A percentile compares a stretch with the other conserved stretches of the same genome.
Conservation (phyloP, 768 basidiomycete genomes). For the Dacryopinax primogenitus region DNA sequence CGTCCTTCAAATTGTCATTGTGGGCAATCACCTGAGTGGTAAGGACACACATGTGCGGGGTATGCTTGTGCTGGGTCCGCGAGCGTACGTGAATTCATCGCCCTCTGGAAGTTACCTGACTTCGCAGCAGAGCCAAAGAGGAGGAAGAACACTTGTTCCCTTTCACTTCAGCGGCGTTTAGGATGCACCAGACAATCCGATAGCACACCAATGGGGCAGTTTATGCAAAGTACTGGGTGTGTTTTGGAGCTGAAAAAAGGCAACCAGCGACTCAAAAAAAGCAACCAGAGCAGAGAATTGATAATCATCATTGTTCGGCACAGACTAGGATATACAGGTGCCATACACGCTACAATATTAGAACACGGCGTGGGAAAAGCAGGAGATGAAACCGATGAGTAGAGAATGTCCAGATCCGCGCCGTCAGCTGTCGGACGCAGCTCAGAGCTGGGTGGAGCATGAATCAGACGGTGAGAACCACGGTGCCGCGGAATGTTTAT, state of each 20-base stretch:
- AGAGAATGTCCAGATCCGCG: not conserved
- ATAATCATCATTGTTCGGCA: not conserved
- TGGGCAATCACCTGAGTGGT: constrained; percentile 94
- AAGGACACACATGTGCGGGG: constrained; percentile 98
- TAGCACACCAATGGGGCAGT: constrained; percentile 22
- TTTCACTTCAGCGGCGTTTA: constrained; percentile 52
- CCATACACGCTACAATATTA: not conserved
- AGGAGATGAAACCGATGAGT: not conserved
- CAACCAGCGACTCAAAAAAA: not conserved
- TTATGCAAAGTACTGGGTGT: not conserved
- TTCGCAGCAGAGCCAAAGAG: constrained; percentile 29
- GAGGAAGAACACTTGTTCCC: constrained; percentile 58
- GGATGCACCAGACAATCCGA: constrained; percentile 67
- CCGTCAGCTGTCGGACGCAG: too few species aligned
- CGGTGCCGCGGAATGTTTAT: not conserved
- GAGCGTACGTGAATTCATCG: constrained; percentile 44
- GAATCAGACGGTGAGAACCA: not conserved
- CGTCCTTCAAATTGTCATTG: constrained; percentile 76
- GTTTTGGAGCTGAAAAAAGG: not conserved
- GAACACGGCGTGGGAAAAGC: not conserved
- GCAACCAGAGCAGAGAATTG: not conserved
- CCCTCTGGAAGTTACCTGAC: constrained; percentile 9
- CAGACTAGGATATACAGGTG: not conserved
- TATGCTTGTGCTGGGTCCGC: constrained; percentile 69
- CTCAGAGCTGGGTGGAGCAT: too few species aligned